phyloP scores from a whole-genome alignment of 495 filamentous ascomycete genomes.

The Hypoxylon subgilvum region DNA sequence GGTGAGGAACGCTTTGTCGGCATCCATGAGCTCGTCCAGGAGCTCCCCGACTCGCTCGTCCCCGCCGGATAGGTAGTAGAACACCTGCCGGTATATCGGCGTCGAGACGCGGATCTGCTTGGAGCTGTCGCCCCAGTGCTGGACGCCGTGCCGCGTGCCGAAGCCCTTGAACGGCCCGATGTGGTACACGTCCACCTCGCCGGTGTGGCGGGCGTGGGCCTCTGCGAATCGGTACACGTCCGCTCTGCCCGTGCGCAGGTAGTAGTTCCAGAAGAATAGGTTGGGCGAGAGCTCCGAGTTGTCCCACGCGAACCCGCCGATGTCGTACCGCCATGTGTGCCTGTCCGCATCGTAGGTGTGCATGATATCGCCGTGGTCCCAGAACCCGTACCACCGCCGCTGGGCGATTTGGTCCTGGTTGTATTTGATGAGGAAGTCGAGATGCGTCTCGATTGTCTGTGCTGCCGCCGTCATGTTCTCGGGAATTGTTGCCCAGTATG shows the following conservation, averaged over 20 bases:
- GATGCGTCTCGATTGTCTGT: conserved; percentile 45
- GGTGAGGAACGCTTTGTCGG: conserved; percentile 49
- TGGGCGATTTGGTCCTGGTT: conserved; percentile 55
- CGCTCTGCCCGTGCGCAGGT: conserved; percentile 53
- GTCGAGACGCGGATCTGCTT: conserved; percentile 59
- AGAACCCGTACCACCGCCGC: conserved; percentile 59
- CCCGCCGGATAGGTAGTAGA: conserved; percentile 55
- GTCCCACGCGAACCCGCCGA: conserved; percentile 62
- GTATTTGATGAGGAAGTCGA: conserved; percentile 53
- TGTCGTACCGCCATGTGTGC: conserved; percentile 59
- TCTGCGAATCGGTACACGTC: conserved; percentile 58
- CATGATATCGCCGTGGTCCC: conserved; percentile 58
- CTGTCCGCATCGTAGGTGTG: conserved; percentile 58
- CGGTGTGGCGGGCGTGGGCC: conserved; percentile 54
- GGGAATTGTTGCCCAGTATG: conserved; percentile 49
- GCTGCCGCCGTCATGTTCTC: conserved; percentile 16
- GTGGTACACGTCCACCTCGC: conserved; percentile 60
- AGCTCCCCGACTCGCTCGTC: conserved; percentile 55
- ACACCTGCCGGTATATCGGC: conserved; percentile 51
- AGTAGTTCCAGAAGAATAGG: conserved; percentile 59
- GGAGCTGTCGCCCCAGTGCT: conserved; percentile 57
- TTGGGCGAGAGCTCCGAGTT: conserved; percentile 62
- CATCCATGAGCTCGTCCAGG: conserved; percentile 48
- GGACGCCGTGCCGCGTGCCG: conserved; percentile 59
- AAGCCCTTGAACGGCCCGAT: conserved; percentile 54